A percentile compares a stretch with the other conserved stretches of the same genome.
Evolutionary conservation across 805 yeast genomes (phyloP).

Genomic region (Naumovozyma castellii): DNA sequence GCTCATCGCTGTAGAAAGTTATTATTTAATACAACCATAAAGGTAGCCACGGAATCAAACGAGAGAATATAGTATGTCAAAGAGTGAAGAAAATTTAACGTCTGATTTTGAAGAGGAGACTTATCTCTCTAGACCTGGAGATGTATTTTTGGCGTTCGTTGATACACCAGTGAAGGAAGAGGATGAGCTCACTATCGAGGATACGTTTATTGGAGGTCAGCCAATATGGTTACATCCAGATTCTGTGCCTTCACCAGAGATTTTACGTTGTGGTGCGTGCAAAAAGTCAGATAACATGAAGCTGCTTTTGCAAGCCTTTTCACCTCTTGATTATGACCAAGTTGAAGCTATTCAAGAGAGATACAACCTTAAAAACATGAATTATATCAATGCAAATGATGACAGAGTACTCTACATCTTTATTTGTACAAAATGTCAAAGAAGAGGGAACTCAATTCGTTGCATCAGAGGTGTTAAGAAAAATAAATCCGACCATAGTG

Average conservation of each 20-base stretch:
- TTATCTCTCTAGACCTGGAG: constrained; percentile 18
- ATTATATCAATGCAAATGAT: constrained; percentile 42
- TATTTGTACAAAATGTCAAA: constrained; percentile 64
- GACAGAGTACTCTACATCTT: constrained; percentile 78
- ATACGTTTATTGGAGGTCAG: constrained; percentile 74
- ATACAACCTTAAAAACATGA: constrained; percentile 8
- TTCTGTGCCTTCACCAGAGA: constrained; percentile 45
- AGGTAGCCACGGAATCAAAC: too few relatives aligned
- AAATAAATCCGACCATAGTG: constrained; percentile 42
- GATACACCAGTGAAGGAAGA: constrained; percentile 47
- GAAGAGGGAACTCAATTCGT: constrained; percentile 60
- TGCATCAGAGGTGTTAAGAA: constrained; percentile 69
- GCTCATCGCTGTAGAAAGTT: too few relatives aligned
- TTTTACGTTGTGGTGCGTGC: constrained; percentile 61
- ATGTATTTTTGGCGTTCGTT: constrained; percentile 52
- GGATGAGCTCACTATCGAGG: constrained; percentile 43
- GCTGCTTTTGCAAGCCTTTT: constrained; percentile 66
- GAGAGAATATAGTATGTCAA: constrained; percentile 4
- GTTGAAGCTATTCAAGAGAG: constrained; percentile 14
- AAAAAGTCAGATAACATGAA: constrained; percentile 41
- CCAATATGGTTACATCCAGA: constrained; percentile 61
- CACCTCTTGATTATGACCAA: constrained; percentile 50
- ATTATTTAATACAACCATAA: too few relatives aligned
- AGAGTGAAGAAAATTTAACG: constrained; percentile 7
- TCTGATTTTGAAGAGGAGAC: constrained; percentile 21